Percentiles rank a stretch among this genome's conserved stretches.
phyloP scores from a whole-genome alignment of 441 rosid species.

The Gossypium laxum region DNA sequence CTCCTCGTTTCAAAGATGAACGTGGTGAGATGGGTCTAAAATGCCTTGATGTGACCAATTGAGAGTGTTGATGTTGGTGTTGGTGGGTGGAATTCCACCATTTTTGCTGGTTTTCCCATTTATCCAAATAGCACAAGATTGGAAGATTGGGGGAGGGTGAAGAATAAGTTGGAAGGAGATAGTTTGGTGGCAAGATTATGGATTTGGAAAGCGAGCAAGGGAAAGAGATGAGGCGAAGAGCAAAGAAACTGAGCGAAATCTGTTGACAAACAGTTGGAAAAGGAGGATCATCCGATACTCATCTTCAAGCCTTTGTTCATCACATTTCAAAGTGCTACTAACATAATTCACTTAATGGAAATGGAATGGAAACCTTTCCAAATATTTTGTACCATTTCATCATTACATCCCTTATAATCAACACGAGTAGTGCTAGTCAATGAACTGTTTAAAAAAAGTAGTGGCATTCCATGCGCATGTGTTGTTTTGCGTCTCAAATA shows the following conservation, averaged over 20 bases:
- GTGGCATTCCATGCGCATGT: background rate
- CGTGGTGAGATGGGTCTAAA: conserved; percentile 11
- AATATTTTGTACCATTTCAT: background rate
- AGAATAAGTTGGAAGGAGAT: background rate
- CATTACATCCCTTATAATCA: background rate
- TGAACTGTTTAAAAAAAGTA: no score
- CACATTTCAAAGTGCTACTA: conserved; percentile 4
- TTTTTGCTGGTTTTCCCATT: conserved; percentile 24
- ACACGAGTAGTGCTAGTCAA: background rate
- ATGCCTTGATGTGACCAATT: conserved; percentile 34
- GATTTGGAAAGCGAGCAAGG: background rate
- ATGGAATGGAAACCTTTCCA: background rate
- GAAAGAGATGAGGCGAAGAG: conserved; percentile 10
- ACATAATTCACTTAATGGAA: background rate
- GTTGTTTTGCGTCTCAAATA: background rate
- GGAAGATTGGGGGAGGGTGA: conserved; percentile 28
- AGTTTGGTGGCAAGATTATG: conserved; percentile 13
- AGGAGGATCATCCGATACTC: conserved; percentile 12
- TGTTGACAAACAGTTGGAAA: background rate
- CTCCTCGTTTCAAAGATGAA: conserved; percentile 5
- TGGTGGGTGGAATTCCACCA: conserved; percentile 16
- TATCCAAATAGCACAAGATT: conserved; percentile 26
- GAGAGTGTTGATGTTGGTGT: conserved; percentile 22
- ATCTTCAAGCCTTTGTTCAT: conserved; percentile 13
- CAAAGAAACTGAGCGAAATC: background rate